Evolutionary conservation across 192 early-diverging fungal genomes (phyloP).

Genomic region (Bifiguratus adelaidae): DNA sequence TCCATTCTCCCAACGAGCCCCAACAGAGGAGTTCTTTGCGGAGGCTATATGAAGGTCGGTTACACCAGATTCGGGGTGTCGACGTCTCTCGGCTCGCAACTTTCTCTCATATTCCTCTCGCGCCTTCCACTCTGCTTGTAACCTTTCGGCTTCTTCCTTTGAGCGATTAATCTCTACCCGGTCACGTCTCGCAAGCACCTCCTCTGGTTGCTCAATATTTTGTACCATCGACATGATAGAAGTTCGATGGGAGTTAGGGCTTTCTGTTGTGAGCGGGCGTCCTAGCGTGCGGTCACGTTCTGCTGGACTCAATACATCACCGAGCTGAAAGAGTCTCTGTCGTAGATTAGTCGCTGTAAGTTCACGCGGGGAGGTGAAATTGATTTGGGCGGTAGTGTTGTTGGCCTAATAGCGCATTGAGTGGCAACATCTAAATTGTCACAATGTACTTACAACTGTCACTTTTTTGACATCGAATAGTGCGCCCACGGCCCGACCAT

Average conservation of each 20-base stretch:
- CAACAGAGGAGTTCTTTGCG: no score
- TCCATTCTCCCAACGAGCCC: no score
- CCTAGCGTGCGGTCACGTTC: not conserved
- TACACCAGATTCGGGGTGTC: no score
- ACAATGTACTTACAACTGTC: slow-evolving; percentile 21
- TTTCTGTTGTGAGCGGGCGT: not conserved
- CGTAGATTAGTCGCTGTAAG: not conserved
- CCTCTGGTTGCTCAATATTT: not conserved
- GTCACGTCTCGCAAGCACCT: not conserved
- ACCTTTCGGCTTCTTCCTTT: not conserved
- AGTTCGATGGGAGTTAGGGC: not conserved
- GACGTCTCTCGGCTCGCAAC: no score
- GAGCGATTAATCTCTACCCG: not conserved
- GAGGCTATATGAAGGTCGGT: no score
- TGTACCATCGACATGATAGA: no score
- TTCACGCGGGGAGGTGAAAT: not conserved
- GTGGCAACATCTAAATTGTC: slow-evolving; percentile 27
- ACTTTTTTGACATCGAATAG: slow-evolving; percentile 38
- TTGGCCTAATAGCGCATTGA: slow-evolving; percentile 21
- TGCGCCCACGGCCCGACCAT: slow-evolving; percentile 46
- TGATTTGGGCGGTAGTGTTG: not conserved
- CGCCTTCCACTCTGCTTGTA: not conserved
- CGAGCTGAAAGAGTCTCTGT: not conserved
- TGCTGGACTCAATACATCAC: not conserved
- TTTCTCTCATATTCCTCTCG: not conserved